Conservation (phyloP, 2,329 filamentous ascomycete species). For the Pestalotiopsis sp. region DNA sequence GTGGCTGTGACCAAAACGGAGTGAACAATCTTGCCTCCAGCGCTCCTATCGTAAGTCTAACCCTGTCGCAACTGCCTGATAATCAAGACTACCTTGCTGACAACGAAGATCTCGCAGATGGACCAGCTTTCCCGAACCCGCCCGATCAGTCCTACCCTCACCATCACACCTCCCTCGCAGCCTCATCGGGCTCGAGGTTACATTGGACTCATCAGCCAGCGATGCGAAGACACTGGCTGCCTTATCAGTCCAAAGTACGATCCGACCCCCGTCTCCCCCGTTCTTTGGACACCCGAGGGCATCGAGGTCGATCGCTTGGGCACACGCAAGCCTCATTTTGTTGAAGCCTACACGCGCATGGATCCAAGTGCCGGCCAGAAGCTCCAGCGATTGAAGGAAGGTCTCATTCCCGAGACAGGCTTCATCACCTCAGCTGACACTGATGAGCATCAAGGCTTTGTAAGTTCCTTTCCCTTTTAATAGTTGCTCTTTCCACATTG, state of each 20-base stretch:
- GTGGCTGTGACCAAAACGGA: no score
- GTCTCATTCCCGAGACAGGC: neutral
- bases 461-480: no score
- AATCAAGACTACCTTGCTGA: no score
- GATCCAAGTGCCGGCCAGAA: constrained; percentile 27
- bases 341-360: constrained; percentile 35
- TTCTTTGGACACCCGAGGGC: constrained; percentile 27
- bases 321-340: constrained; percentile 19
- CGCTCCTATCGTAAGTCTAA: no score
- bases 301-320: constrained; percentile 19
- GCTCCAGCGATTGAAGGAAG: constrained; percentile 21
- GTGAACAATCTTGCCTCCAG: no score
- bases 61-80: no score
- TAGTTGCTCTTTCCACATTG: no score
- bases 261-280: constrained; percentile 26
- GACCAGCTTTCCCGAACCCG: constrained; percentile 19
- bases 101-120: no score
- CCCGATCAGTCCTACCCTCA: constrained; percentile 20
- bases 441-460: constrained; percentile 2
- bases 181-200: constrained; percentile 15
- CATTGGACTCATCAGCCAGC: constrained; percentile 22
- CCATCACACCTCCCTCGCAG: constrained; percentile 3
- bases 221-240: constrained; percentile 28
- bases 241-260: constrained; percentile 26
- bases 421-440: constrained; percentile 13